These are phyloP conservation scores for Candida endomychidarum DNA, from an alignment of 805 yeast species.

Conservation along the genomic window DNA sequence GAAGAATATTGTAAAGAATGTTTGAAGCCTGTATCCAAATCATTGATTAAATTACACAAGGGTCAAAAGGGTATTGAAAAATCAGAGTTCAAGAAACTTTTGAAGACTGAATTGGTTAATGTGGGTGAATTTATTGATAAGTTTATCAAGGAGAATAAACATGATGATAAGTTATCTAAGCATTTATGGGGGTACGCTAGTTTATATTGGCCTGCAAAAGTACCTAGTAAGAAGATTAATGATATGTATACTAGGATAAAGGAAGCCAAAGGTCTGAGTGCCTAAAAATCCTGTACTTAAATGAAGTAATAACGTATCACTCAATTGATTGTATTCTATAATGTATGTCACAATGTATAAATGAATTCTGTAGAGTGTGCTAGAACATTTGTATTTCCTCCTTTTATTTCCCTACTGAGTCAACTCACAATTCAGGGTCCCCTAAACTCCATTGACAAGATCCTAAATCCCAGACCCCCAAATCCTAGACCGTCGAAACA, in stretches of 20 bases:
- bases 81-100: constrained; percentile 71
- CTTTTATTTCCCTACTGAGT: too few relatives aligned
- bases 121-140: constrained; percentile 68
- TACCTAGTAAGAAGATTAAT: constrained; percentile 67
- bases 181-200: constrained; percentile 86
- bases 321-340: too few relatives aligned
- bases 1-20: constrained; percentile 62
- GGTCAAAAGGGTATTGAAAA: constrained; percentile 75
- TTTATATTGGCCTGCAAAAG: constrained; percentile 84
- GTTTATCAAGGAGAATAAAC: constrained; percentile 12
- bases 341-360: too few relatives aligned
- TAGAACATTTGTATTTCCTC: too few relatives aligned
- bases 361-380: neutral
- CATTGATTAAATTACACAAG: constrained; percentile 63
- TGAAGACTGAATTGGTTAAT: constrained; percentile 64
- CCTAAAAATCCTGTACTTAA: too few relatives aligned
- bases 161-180: constrained; percentile 43
- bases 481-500: too few relatives aligned
- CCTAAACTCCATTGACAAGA: too few relatives aligned
- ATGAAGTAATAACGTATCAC: too few relatives aligned
- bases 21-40: constrained; percentile 65
- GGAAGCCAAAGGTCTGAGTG: too few relatives aligned
- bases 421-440: too few relatives aligned
- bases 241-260: constrained; percentile 73
- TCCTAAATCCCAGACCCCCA: too few relatives aligned